Evolutionary conservation across 768 basidiomycete species (phyloP), one percentile per base, ranked within the genome.

Genomic region (Phanerochaete carnosa): DNA sequence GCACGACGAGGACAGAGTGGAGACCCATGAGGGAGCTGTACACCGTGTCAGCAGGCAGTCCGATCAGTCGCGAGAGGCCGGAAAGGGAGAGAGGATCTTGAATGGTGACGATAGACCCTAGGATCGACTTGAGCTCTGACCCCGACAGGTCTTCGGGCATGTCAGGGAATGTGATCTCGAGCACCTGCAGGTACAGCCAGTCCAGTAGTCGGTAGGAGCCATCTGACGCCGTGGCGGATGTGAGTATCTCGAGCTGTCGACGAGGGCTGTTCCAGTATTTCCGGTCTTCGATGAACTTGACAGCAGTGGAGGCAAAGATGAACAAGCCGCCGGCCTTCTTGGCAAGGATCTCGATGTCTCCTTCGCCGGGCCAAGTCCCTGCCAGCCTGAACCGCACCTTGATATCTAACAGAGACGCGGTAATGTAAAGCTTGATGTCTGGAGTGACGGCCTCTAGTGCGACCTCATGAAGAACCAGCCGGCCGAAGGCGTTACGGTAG

Each of bases 261-360:
- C 12, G 59, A 11, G 53, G 37, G 15, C 47, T 51, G 12, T 47
- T 57, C n/a, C n/a, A n/a, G 35, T 62, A 11, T 15, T 51, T 29
- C 53, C 37, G 49, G 28, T 49, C 47, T 50, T 58, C 62, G 4
- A 70, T 63, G 30, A 65, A 69, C 35, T 62, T 64, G 15, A 67
- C 53, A 0, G 64, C 57, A 0, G 69, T 67, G 1, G 67, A 54
- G 0, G 69, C 69, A 29, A 61, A 68, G n/a, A 68, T 66, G 39
- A 70, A 70, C 7, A 69, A 46, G 2, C 66, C 66, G 23, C 37
- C 43, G 1, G 58, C 54, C 3, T 45, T 23, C 1, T 56, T 28
- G 19, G 47, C 45, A 7, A 63, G 55, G 25, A 22, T 23, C 11
- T 37, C 45, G 3, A 63, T 19, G 5, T 63, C 45, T 0, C 43